Percentiles rank a stretch among this genome's conserved stretches.
Conservation (phyloP, 2,329 filamentous ascomycete genomes). For the Balansia obtecta region DNA sequence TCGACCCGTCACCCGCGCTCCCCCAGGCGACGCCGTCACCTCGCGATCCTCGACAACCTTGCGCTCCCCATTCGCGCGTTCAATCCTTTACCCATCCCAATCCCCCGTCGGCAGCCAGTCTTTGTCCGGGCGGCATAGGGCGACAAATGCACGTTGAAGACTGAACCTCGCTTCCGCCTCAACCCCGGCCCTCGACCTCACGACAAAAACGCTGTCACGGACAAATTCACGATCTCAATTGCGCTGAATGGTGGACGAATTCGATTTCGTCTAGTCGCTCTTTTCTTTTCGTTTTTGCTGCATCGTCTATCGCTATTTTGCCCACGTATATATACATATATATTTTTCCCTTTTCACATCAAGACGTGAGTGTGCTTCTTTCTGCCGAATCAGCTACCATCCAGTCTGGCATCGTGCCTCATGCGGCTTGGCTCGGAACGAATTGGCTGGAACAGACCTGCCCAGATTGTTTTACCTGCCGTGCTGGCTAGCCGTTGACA, state of each 20-base stretch:
- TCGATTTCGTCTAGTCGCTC: slow-evolving; percentile 34
- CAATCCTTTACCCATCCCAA: slow-evolving; percentile 5
- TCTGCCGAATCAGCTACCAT: too few relatives aligned
- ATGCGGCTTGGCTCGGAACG: neutral
- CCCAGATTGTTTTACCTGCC: neutral
- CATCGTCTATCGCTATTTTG: slow-evolving; percentile 1
- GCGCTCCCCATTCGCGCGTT: slow-evolving; percentile 9
- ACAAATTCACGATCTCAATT: slow-evolving; percentile 16
- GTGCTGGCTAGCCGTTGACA: neutral
- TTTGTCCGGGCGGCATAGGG: slow-evolving; percentile 17
- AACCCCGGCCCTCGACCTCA: slow-evolving; percentile 6
- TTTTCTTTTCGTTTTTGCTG: slow-evolving; percentile 17
- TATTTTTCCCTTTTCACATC: slow-evolving; percentile 4
- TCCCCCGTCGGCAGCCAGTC: slow-evolving; percentile 10
- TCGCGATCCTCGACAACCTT: slow-evolving; percentile 19
- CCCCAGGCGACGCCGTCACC: slow-evolving; percentile 20
- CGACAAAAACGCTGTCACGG: slow-evolving; percentile 12
- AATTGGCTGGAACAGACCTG: neutral
- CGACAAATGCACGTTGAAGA: slow-evolving; percentile 20
- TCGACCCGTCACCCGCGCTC: slow-evolving; percentile 17
- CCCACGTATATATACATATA: slow-evolving; percentile 8
- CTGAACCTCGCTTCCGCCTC: slow-evolving; percentile 15
- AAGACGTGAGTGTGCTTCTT: slow-evolving; percentile 14
- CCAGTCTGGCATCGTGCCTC: too few relatives aligned
- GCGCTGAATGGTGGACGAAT: slow-evolving; percentile 13